phyloP scores from a whole-genome alignment of 1,284 basidiomycete genomes.

The Malassezia dermatis region DNA sequence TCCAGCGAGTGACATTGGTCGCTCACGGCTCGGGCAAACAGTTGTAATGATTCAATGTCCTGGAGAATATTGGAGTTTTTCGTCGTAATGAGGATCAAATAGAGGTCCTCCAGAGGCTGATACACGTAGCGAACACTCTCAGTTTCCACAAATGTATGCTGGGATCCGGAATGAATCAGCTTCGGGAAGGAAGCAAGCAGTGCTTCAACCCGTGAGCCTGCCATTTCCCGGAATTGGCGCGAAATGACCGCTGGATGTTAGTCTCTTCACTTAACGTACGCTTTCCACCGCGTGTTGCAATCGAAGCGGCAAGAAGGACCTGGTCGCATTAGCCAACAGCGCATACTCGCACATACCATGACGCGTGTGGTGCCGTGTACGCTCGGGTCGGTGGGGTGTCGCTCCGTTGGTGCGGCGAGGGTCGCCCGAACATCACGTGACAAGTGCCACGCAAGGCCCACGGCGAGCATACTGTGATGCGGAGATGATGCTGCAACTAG shows the following conservation, averaged over 20 bases:
- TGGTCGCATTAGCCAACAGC: constrained; percentile 41
- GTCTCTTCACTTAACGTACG: constrained; percentile 52
- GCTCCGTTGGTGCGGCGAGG: not conserved
- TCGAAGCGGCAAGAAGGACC: constrained; percentile 84
- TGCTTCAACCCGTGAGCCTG: constrained; percentile 81
- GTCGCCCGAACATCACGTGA: constrained; percentile 14
- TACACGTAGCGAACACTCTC: constrained; percentile 72
- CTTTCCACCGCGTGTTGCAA: constrained; percentile 86
- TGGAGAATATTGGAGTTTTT: constrained; percentile 96
- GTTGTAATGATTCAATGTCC: constrained; percentile 90
- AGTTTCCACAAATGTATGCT: constrained; percentile 71
- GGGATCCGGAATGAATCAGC: constrained; percentile 87
- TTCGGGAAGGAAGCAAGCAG: constrained; percentile 95
- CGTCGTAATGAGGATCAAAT: constrained; percentile 95
- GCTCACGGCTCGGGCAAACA: constrained; percentile 84
- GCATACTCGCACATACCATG: constrained; percentile 12
- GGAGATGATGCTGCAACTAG: not conserved
- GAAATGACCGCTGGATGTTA: constrained; percentile 70
- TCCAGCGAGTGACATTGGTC: constrained; percentile 67
- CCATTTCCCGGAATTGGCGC: constrained; percentile 89
- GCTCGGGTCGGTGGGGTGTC: not conserved
- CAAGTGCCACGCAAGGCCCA: constrained; percentile 1
- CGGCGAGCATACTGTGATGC: not conserved
- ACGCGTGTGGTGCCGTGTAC: not conserved
- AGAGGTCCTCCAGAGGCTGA: constrained; percentile 93